Percentiles rank a stretch among this genome's conserved stretches.
Evolutionary conservation across 2,329 filamentous ascomycete species (phyloP).

Genomic region (Fusarium sp.): DNA sequence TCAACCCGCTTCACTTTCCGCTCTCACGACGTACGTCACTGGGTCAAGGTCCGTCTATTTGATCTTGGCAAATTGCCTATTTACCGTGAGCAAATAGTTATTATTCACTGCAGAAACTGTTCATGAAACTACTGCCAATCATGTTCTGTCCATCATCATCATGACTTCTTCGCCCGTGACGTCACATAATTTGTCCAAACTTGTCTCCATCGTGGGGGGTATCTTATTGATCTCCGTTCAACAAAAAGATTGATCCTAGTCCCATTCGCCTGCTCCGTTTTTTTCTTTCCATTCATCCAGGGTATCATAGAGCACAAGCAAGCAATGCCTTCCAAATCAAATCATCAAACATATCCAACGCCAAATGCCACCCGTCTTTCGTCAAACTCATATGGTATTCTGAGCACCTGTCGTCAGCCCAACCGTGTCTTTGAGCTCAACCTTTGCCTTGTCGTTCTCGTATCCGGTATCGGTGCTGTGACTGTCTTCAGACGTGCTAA

Average conservation of each 20-base stretch:
- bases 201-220: slow-evolving; percentile 6
- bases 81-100: slow-evolving; percentile 12
- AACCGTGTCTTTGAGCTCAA: slow-evolving; percentile 51
- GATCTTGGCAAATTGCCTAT: slow-evolving; percentile 5
- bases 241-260: slow-evolving; percentile 23
- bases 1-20: slow-evolving; percentile 15
- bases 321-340: slow-evolving; percentile 20
- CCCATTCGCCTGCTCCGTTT: slow-evolving; percentile 35
- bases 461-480: slow-evolving; percentile 45
- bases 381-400: slow-evolving; percentile 16
- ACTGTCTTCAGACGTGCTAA: slow-evolving; percentile 46
- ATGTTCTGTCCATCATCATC: not conserved
- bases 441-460: slow-evolving; percentile 51
- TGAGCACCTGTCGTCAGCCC: slow-evolving; percentile 43
- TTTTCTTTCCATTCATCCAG: slow-evolving; percentile 26
- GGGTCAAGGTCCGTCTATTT: not conserved
- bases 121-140: slow-evolving; percentile 8
- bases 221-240: slow-evolving; percentile 9
- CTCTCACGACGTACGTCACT: slow-evolving; percentile 23
- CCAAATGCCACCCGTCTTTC: slow-evolving; percentile 14
- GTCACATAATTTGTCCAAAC: slow-evolving; percentile 13
- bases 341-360: slow-evolving; percentile 23
- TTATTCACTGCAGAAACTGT: slow-evolving; percentile 3
- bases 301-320: slow-evolving; percentile 41
- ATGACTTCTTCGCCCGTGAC: slow-evolving; percentile 19